Evolutionary conservation across 139 green algal species (phyloP).

Genomic region (Asterochloris erici): DNA sequence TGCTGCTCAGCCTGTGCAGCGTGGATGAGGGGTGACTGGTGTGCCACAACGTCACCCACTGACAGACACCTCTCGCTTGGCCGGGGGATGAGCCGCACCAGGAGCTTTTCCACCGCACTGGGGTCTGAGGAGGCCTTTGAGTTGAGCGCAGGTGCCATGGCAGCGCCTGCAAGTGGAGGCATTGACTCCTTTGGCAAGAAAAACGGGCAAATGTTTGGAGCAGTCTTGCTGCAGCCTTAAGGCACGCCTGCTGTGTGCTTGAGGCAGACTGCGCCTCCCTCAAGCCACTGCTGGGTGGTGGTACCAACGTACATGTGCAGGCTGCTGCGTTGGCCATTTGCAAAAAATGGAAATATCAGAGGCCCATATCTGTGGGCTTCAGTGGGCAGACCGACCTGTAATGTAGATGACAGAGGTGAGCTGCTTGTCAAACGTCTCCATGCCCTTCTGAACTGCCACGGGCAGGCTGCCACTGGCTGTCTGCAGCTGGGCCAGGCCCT

Average conservation of each 20-base stretch:
- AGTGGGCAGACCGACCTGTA: no score
- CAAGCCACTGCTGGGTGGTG: no score
- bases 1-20: conserved; percentile 5
- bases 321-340: no score
- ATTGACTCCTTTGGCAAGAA: no score
- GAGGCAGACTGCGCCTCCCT: no score
- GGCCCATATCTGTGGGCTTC: no score
- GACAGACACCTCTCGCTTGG: conserved; percentile 35
- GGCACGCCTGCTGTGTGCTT: no score
- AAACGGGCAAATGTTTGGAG: no score
- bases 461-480: conserved; percentile 4
- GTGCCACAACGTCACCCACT: conserved; percentile 62
- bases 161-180: conserved; percentile 14
- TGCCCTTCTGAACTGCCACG: conserved; percentile 22
- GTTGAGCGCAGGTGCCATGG: conserved; percentile 65
- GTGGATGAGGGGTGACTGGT: conserved; percentile 32
- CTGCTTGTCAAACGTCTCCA: conserved; percentile 34
- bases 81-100: conserved; percentile 62
- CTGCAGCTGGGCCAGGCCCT: conserved; percentile 4
- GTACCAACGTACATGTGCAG: no score
- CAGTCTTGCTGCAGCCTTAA: no score
- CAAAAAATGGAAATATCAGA: no score
- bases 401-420: conserved; percentile 38
- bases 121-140: conserved; percentile 20
- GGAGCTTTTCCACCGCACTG: conserved; percentile 40